Evolutionary conservation across 352 stramenopile genomes (phyloP).

Genomic region (Pythium sukuiense): DNA sequence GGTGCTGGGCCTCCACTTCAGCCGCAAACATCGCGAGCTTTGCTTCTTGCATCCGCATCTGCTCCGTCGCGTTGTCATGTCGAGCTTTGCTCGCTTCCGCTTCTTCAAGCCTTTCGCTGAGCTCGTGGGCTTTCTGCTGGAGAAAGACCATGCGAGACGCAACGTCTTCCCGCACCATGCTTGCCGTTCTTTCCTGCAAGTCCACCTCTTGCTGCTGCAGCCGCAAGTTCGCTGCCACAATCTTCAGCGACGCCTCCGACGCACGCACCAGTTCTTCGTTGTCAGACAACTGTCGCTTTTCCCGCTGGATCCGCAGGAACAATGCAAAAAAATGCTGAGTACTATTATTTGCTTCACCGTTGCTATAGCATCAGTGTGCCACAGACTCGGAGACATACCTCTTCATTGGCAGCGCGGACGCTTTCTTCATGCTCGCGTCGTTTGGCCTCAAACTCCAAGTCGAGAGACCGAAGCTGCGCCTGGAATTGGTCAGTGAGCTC

Average conservation of each 20-base stretch:
- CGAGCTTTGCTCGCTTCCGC: not conserved
- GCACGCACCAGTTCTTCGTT: not conserved
- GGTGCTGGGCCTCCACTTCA: constrained; percentile 36
- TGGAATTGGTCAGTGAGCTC: constrained; percentile 8
- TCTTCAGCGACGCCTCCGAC: not conserved
- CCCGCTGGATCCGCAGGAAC: not conserved
- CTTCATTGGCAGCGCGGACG: not conserved
- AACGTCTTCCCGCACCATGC: not conserved
- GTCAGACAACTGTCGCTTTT: not conserved
- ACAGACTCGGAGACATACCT: not conserved
- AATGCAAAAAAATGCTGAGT: not conserved
- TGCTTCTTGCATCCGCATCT: constrained; percentile 19
- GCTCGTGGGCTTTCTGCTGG: not conserved
- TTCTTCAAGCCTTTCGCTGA: constrained; percentile 2
- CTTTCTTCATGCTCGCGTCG: not conserved
- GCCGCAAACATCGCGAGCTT: constrained; percentile 28
- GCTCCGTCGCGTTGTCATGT: not conserved
- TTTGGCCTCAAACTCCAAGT: constrained; percentile 9
- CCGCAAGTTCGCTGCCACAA: not conserved
- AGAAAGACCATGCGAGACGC: not conserved
- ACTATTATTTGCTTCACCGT: too few relatives aligned
- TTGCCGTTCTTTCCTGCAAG: not conserved
- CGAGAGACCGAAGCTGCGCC: constrained; percentile 11
- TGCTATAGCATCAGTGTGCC: not conserved
- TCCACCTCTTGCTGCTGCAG: not conserved